These are phyloP conservation scores for Daldinia sp. DNA, from an alignment of 2,329 filamentous ascomycete genomes.

Conservation along the genomic window DNA sequence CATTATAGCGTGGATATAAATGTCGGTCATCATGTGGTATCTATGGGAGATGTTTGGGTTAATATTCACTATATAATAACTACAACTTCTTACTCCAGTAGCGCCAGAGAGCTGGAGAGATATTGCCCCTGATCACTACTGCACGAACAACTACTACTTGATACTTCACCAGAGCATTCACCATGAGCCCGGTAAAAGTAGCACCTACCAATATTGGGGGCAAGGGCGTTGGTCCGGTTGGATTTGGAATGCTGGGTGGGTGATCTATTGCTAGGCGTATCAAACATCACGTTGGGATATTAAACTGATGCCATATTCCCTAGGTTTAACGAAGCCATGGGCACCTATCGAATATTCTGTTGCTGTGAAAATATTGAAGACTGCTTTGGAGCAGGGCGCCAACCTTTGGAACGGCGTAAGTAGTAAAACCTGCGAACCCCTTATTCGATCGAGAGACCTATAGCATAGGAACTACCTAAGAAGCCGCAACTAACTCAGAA, in stretches of 20 bases:
- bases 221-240: slow-evolving; percentile 23
- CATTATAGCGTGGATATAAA: neutral
- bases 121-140: neutral
- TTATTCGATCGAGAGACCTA: neutral
- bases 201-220: slow-evolving; percentile 1
- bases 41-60: neutral
- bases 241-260: slow-evolving; percentile 24
- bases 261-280: neutral
- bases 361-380: slow-evolving; percentile 25
- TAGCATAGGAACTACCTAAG: neutral
- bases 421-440: too few species aligned
- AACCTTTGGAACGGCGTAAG: slow-evolving; percentile 31
- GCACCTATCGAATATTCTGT: slow-evolving; percentile 14
- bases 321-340: slow-evolving; percentile 25
- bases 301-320: neutral
- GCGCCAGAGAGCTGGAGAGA: neutral
- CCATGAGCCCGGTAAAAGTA: neutral
- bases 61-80: neutral
- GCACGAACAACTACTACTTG: neutral
- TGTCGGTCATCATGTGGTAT: too few species aligned
- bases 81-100: neutral
- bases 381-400: slow-evolving; percentile 22
- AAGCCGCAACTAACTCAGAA: neutral
- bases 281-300: neutral
- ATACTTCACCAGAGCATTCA: neutral